Base-by-base conservation (phyloP, 495 filamentous ascomycete genomes). In the Penicillium longicatenatum region DNA sequence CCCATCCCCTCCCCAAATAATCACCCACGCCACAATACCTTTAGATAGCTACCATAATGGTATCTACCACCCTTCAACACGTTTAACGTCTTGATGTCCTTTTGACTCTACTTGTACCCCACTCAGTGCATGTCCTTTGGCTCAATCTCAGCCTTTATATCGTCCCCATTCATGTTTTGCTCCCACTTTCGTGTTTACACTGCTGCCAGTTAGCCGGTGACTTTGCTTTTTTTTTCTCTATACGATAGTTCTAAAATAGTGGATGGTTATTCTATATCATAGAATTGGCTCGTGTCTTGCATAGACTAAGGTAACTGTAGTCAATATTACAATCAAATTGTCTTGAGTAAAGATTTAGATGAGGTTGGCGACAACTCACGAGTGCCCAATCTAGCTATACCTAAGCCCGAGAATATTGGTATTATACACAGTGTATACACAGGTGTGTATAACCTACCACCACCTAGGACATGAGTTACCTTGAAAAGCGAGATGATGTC, bases 101-200 rank as follows among this genome's bases (percentile, higher is more conserved):
- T 51, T 35, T 9, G 31, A 17, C 39, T 52, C 24, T n/a, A 22
- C 37, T 52, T 26, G 50, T 42, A 42, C 50, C 33, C 30, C 50
- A 37, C 21, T 52, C 50, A 52, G 39, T 52, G 50, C 50, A 52
- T 52, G 50, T 52, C 31, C 17, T 31, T 52, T 52, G 31, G 37
- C 37, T 39, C 37, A 39, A 16, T 52, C 16, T 52, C 19, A 17
- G 11, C 31, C 22, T 24, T 43, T 52, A 14, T 42, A 19, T 16
- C 11, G 22, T 17, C 35, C 19, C 24, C 22, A 11, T 46, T 49
- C 14, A 39, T 17, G 31, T 39, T 17, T n/a, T 39, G 37, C 37
- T 39, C 14, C 37, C 37, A 39, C 37, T 39, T 39, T 39, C 16
- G 14, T 39, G 16, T 39, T 39, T 39, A 17, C 37, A 39, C 37